A percentile compares a stretch with the other conserved stretches of the same genome.
Conservation (phyloP, 2,329 filamentous ascomycete species). For the Fusarium udum region DNA sequence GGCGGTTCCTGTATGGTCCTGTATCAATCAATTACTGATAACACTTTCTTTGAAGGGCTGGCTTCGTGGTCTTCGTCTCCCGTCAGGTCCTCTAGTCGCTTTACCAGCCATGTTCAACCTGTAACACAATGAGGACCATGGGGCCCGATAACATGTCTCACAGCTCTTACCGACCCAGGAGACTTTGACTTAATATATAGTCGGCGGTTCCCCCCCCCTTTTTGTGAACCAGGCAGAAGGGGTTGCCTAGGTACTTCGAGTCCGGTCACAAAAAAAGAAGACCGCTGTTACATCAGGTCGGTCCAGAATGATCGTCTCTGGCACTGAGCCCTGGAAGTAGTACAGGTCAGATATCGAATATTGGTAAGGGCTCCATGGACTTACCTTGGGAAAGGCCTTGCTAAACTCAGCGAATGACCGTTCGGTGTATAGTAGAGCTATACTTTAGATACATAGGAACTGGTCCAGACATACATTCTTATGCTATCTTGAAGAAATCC, state of each 20-base stretch:
- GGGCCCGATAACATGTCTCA: background rate
- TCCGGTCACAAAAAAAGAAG: background rate
- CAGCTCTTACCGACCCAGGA: background rate
- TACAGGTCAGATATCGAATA: background rate
- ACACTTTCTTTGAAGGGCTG: background rate
- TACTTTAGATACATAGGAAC: background rate
- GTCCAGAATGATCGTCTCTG: background rate
- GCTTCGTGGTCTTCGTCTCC: background rate
- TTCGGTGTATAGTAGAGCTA: background rate
- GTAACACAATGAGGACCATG: background rate
- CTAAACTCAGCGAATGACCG: accelerated
- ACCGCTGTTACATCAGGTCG: background rate
- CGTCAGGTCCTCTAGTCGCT: background rate
- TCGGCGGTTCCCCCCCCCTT: too few species aligned
- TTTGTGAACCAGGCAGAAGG: background rate
- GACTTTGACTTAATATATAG: background rate
- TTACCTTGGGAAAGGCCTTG: background rate
- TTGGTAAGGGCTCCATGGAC: background rate
- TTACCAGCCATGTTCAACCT: background rate
- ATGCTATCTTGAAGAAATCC: background rate
- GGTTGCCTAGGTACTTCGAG: background rate
- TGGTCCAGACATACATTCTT: background rate
- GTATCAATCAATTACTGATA: background rate
- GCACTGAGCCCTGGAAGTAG: background rate
- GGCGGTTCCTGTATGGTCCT: background rate